Percentiles rank a stretch among this genome's conserved stretches.
Conservation (phyloP, 192 early-diverging fungal species). For the Spinellus fusiger region DNA sequence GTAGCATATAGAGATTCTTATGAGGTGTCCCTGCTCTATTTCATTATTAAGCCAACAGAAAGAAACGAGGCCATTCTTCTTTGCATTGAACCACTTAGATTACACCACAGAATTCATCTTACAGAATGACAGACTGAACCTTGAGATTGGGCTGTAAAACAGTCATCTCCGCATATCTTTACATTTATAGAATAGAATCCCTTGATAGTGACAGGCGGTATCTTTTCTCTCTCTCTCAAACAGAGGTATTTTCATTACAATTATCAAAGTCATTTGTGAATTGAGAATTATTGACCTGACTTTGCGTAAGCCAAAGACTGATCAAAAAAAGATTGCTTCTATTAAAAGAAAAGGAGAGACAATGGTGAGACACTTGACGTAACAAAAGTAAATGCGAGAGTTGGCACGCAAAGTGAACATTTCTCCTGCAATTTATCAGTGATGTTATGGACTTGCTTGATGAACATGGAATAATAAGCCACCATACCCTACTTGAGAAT, state of each 20-base stretch:
- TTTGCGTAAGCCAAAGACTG: conserved; percentile 2
- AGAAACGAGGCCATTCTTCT: too few species aligned
- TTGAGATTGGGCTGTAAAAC: too few species aligned
- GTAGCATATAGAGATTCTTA: too few species aligned
- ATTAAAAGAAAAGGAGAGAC: conserved; percentile 4
- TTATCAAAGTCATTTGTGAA: conserved; percentile 4
- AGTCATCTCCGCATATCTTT: too few species aligned
- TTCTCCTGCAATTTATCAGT: neutral
- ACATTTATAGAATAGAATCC: too few species aligned
- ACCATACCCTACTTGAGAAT: conserved; percentile 18
- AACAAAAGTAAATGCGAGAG: neutral
- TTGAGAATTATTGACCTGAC: conserved; percentile 2
- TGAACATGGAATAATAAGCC: neutral
- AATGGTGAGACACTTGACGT: neutral
- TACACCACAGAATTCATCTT: too few species aligned
- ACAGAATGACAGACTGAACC: too few species aligned
- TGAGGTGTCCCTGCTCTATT: too few species aligned
- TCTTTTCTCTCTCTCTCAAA: too few species aligned
- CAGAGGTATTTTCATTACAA: neutral
- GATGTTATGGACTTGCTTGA: conserved; percentile 6
- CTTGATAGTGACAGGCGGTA: too few species aligned
- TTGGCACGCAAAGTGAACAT: neutral
- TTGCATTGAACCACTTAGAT: too few species aligned
- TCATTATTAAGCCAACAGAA: too few species aligned
- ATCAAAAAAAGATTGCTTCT: neutral